Percentiles rank a stretch among this genome's conserved stretches.
Conservation (phyloP, 805 yeast species). For the Starmera dryadoides region DNA sequence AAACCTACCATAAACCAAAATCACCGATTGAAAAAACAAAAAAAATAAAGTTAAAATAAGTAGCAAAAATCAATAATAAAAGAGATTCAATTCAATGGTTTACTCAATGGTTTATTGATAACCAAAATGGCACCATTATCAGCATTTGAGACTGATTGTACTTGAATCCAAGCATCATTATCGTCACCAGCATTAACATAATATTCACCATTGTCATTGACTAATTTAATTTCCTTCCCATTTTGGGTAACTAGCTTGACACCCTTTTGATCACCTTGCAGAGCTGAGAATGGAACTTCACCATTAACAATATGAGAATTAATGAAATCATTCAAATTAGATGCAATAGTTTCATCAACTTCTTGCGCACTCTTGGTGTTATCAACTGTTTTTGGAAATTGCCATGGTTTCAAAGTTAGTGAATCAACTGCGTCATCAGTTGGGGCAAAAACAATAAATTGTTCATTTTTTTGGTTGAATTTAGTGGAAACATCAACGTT, state of each 20-base stretch:
- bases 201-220: conserved; percentile 27
- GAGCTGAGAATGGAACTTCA: conserved; percentile 14
- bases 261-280: conserved; percentile 14
- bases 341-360: conserved; percentile 40
- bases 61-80: too few relatives aligned
- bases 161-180: conserved; percentile 25
- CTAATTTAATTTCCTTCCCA: conserved; percentile 29
- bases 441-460: conserved; percentile 64
- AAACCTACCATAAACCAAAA: not conserved
- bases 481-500: conserved; percentile 38
- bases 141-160: conserved; percentile 27
- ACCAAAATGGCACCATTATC: conserved; percentile 40
- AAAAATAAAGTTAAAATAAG: not conserved
- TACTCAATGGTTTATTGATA: conserved; percentile 21
- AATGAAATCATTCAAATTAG: conserved; percentile 53
- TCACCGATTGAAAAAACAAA: not conserved
- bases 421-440: conserved; percentile 50
- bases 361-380: conserved; percentile 29
- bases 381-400: conserved; percentile 51
- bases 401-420: conserved; percentile 67
- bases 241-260: conserved; percentile 26
- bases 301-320: conserved; percentile 50
- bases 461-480: conserved; percentile 36
- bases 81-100: not conserved
- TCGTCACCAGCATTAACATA: conserved; percentile 26